Conservation (phyloP, 2,329 filamentous ascomycete genomes). For the Talaromyces sp. region DNA sequence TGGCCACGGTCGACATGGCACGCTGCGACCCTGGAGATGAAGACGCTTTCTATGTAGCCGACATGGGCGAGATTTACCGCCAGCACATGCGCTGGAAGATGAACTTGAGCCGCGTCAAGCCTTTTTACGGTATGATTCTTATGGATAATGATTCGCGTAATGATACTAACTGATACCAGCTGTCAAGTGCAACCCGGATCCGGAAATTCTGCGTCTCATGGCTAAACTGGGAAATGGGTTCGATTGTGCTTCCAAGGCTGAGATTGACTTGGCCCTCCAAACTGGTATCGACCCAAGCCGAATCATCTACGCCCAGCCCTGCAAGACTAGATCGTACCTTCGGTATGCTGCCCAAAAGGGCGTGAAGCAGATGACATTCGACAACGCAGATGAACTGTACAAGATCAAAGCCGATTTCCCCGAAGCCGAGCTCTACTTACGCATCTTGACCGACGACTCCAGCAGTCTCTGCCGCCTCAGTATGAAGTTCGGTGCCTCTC, state of each 20-base stretch:
- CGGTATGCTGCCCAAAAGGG: slow-evolving; percentile 78
- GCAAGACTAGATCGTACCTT: slow-evolving; percentile 98
- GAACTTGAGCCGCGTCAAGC: slow-evolving; percentile 85
- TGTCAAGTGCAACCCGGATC: slow-evolving; percentile 98
- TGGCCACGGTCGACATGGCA: slow-evolving; percentile 79
- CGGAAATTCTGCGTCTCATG: slow-evolving; percentile 80
- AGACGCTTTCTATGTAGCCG: slow-evolving; percentile 96
- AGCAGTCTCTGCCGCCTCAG: slow-evolving; percentile 90
- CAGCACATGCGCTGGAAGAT: slow-evolving; percentile 98
- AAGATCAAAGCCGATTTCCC: slow-evolving; percentile 94
- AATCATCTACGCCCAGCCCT: slow-evolving; percentile 98
- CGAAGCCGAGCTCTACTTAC: slow-evolving; percentile 82
- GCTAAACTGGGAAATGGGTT: slow-evolving; percentile 87
- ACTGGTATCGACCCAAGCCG: slow-evolving; percentile 79
- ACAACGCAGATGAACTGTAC: slow-evolving; percentile 95
- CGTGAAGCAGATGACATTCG: slow-evolving; percentile 98
- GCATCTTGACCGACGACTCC: slow-evolving; percentile 94
- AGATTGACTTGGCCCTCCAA: slow-evolving; percentile 86
- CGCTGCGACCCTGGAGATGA: slow-evolving; percentile 87
- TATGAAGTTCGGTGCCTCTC: slow-evolving; percentile 91
- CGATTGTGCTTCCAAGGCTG: slow-evolving; percentile 95
- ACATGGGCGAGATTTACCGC: slow-evolving; percentile 96
- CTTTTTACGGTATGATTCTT: slow-evolving; percentile 82
- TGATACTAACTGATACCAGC: slow-evolving; percentile 46
- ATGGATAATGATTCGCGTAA: background rate